Percentiles rank a stretch among this genome's conserved stretches.
Conservation (phyloP, 768 basidiomycete genomes). For the Boletus patriciae region DNA sequence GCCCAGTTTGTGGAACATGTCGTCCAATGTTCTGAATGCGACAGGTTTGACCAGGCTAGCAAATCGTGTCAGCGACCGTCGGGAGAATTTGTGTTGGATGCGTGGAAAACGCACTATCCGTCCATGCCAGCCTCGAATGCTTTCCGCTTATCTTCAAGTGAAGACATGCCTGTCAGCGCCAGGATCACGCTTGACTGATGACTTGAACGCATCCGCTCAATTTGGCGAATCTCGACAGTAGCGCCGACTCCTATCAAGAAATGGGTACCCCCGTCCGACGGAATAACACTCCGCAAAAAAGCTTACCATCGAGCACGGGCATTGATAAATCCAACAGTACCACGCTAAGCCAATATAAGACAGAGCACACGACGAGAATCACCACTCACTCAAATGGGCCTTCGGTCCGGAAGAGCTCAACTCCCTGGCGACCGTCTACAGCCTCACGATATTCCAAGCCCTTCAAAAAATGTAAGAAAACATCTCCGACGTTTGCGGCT, state of each 20-base stretch:
- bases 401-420: constrained; percentile 66
- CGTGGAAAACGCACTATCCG: constrained; percentile 74
- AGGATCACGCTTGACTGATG: constrained; percentile 57
- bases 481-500: background rate
- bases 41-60: constrained; percentile 90
- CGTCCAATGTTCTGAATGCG: constrained; percentile 86
- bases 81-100: background rate
- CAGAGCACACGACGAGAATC: background rate
- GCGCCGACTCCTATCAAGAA: constrained; percentile 67
- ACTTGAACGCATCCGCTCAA: constrained; percentile 51
- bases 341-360: constrained; percentile 49
- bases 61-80: constrained; percentile 1
- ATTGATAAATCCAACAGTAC: constrained; percentile 89
- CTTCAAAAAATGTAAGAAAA: constrained; percentile 31
- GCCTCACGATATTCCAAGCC: constrained; percentile 78
- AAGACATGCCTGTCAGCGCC: constrained; percentile 92
- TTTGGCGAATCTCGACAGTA: constrained; percentile 74
- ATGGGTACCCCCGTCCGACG: background rate
- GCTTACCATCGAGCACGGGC: constrained; percentile 85
- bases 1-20: constrained; percentile 77
- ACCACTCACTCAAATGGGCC: constrained; percentile 82
- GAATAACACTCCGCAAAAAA: background rate
- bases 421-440: constrained; percentile 82
- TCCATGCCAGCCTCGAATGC: constrained; percentile 94
- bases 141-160: constrained; percentile 85